Conservation (phyloP, 805 yeast species). For the Ogataea dorogensis region DNA sequence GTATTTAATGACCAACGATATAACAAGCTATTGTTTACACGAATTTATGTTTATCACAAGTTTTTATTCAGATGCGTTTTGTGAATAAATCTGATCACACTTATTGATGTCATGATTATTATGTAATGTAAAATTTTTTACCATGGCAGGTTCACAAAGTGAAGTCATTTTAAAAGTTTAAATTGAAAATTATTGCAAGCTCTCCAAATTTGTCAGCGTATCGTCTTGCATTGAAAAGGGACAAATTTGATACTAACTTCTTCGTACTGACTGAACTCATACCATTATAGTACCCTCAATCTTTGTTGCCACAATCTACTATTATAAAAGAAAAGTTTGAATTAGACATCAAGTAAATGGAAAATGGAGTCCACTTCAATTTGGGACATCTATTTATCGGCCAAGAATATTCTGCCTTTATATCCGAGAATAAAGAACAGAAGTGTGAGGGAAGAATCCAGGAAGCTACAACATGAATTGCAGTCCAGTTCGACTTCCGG, state of each 20-base stretch:
- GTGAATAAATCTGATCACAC: no score
- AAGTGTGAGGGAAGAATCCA: conserved; percentile 30
- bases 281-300: not conserved
- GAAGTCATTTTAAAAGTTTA: not conserved
- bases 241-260: no score
- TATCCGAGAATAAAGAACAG: conserved; percentile 36
- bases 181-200: no score
- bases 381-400: conserved; percentile 37
- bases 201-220: no score
- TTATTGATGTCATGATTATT: no score
- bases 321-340: not conserved
- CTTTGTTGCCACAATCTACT: not conserved
- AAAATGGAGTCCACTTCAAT: conserved; percentile 32
- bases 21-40: no score
- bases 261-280: no score
- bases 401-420: conserved; percentile 32
- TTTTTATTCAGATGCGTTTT: no score
- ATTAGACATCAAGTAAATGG: not conserved
- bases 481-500: not conserved
- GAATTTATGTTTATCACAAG: no score
- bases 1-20: no score
- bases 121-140: conserved; percentile 4
- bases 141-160: conserved; percentile 1
- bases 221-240: no score
- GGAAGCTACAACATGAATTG: conserved; percentile 12